Base-by-base conservation (phyloP, 306 rosid species). In the Cucurbita ficifolia region DNA sequence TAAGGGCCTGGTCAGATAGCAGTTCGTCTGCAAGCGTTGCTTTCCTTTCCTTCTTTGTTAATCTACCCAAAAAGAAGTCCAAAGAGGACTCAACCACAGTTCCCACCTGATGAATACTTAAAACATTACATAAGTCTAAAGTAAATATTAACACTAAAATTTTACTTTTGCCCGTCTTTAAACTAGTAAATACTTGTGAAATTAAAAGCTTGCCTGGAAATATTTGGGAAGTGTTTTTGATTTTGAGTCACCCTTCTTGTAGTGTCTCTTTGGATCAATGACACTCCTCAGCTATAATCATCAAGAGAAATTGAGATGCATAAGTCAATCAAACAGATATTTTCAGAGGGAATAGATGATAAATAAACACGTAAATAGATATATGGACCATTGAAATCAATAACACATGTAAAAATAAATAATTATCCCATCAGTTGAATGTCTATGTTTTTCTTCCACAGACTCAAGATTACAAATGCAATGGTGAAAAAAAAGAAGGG, bases 211-310 rank as follows among this genome's bases (percentile, higher is more conserved):
- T 82, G 75, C 98, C 96, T 93, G 97, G 81, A 90, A 87, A 79
- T 88, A 93, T 79, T 88, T 90, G 73, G 87, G 90, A 50, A 86
- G 75, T 10, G 80, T 39, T 77, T 88, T 85, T 1, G 82, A 78
- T 17, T 90, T 84, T 29, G 91, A 83, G 72, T 82, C 89, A 33
- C 86, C 84, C 84, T 88, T 90, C 83, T 93, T 93, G 82, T 90
- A 93, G 77, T 90, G 97, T 76, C 94, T 78, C 80, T 88, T 90
- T 8, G 98, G 97, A 88, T 93, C 98, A 57, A 93, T 71, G 54
- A 70, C 93, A 80, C 67, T 73, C 85, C 97, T 90, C 77, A 88
- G 69, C 97, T 93, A 80, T 39, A 82, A 64, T 33, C 55, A 79
- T 65, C 62, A 45, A 19, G 39, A 45, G 72, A 45, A 45, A 67